Percentiles rank a stretch among this genome's conserved stretches.
phyloP scores from a whole-genome alignment of 1,139 yeast genomes.

The Saccharomyces hybrid region DNA sequence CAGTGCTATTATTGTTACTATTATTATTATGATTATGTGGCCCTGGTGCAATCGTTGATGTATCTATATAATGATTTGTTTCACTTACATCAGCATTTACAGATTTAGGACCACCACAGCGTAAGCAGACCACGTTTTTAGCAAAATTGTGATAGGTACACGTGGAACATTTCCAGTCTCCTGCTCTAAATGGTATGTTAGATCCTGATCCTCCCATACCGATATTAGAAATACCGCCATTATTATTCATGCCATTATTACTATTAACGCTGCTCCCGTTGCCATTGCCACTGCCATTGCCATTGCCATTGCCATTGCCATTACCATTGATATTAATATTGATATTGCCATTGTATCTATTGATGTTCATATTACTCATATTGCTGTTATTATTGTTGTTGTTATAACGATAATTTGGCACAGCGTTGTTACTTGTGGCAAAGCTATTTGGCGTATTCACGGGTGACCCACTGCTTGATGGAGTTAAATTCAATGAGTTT shows the following conservation, averaged over 20 bases:
- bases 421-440: not conserved
- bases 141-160: conserved; percentile 93
- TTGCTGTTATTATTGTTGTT: conserved; percentile 4
- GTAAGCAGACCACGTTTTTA: conserved; percentile 74
- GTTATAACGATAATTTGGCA: not conserved
- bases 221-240: conserved; percentile 7
- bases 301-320: conserved; percentile 2
- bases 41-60: not conserved
- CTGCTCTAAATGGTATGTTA: conserved; percentile 84
- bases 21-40: not conserved
- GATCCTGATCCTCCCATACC: conserved; percentile 29
- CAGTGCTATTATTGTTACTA: too few species aligned
- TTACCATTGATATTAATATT: conserved; percentile 7
- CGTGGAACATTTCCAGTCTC: conserved; percentile 87
- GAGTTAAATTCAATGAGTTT: not conserved
- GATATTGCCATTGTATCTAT: conserved; percentile 3
- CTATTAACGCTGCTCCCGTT: conserved; percentile 6
- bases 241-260: conserved; percentile 8
- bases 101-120: conserved; percentile 72
- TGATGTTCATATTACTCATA: not conserved
- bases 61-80: not conserved
- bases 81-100: conserved; percentile 4
- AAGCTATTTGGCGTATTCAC: not conserved
- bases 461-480: not conserved
- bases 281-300: conserved; percentile 9